Conservation (phyloP, 2,329 filamentous ascomycete species). For the Colletotrichum viniferum region DNA sequence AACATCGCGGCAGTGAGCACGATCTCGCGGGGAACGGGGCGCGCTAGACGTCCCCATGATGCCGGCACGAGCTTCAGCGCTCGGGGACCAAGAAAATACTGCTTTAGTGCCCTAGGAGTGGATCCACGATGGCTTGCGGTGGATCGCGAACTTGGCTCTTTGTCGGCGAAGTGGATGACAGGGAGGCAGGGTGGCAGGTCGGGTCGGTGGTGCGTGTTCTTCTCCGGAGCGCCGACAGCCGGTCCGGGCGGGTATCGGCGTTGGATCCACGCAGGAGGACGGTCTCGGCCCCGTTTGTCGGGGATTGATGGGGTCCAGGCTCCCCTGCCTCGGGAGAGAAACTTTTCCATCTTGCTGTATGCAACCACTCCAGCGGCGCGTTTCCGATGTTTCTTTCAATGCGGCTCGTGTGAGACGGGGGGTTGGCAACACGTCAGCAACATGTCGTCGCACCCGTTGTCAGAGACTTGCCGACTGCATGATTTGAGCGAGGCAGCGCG, state of each 20-base stretch:
- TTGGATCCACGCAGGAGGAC: background rate
- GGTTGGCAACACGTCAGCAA: background rate
- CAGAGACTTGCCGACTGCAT: background rate
- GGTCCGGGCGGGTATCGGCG: conserved; percentile 15
- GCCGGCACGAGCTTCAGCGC: background rate
- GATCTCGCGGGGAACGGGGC: background rate
- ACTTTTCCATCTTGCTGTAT: background rate
- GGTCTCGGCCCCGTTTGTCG: conserved; percentile 14
- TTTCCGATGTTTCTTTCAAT: background rate
- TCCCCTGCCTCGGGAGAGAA: background rate
- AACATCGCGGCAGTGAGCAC: background rate
- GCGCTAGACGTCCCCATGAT: background rate
- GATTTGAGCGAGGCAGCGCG: background rate
- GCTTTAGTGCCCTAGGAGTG: background rate
- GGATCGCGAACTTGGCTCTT: background rate
- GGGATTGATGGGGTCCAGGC: background rate
- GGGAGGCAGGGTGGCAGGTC: background rate
- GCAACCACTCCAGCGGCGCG: background rate
- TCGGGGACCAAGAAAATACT: conserved; percentile 1
- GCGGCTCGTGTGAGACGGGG: background rate
- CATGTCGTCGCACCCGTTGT: background rate
- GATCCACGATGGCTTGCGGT: background rate
- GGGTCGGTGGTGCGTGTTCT: background rate
- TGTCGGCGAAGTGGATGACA: background rate
- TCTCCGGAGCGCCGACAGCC: conserved; percentile 10